Conservation (phyloP, 2,329 filamentous ascomycete species). For the Cytospora mali region DNA sequence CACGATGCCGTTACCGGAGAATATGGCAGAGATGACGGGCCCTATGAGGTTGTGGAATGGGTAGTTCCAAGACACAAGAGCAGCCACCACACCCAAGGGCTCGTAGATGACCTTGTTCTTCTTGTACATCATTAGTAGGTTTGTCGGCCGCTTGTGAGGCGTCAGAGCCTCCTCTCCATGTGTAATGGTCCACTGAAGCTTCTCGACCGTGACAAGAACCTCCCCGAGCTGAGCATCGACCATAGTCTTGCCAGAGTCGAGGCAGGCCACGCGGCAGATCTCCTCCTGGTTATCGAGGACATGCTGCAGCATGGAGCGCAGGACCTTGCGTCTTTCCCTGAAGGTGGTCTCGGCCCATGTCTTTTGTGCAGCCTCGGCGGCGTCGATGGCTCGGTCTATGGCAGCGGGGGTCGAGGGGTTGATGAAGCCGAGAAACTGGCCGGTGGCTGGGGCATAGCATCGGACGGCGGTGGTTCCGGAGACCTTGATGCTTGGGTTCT, state of each 20-base stretch:
- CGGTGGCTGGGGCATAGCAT: constrained; percentile 89
- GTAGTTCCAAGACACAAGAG: constrained; percentile 96
- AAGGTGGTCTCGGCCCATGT: constrained; percentile 81
- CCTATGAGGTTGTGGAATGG: constrained; percentile 76
- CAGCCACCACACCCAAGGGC: constrained; percentile 88
- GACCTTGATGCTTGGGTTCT: constrained; percentile 64
- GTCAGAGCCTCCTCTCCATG: constrained; percentile 83
- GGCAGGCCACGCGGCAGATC: constrained; percentile 81
- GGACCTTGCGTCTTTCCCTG: constrained; percentile 72
- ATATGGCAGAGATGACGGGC: constrained; percentile 30
- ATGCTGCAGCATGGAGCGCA: constrained; percentile 79
- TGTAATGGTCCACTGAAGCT: constrained; percentile 89
- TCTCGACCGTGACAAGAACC: constrained; percentile 91
- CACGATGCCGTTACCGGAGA: constrained; percentile 77
- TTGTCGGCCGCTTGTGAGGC: constrained; percentile 77
- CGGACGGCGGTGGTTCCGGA: constrained; percentile 69
- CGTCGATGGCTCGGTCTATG: constrained; percentile 77
- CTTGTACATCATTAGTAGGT: constrained; percentile 95
- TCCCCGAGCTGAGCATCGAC: constrained; percentile 93
- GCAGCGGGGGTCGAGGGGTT: constrained; percentile 75
- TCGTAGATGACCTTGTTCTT: constrained; percentile 88
- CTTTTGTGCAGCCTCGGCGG: constrained; percentile 73
- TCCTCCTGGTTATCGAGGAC: constrained; percentile 86
- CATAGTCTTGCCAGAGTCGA: constrained; percentile 96
- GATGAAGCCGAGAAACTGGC: constrained; percentile 76